Evolutionary conservation across 208 protist species (phyloP), one percentile per base, ranked within the genome.

Genomic region (Porcisia hertigi): DNA sequence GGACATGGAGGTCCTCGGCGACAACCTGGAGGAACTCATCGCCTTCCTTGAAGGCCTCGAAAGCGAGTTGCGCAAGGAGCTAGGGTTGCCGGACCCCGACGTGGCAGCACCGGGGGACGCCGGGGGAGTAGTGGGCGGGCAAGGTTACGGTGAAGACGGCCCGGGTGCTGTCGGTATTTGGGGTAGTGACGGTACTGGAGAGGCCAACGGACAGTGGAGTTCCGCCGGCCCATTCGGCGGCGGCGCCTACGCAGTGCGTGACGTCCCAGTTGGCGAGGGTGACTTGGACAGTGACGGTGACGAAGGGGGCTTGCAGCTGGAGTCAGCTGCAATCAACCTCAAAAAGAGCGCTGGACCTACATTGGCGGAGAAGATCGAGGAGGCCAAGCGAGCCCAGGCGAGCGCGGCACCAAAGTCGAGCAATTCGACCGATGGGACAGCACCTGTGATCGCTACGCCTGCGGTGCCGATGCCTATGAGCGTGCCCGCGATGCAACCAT

Each of bases 21-120:
- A 97, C 79, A 86, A 95, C 71, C 63, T 95, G 11, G 92, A 96
- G 55, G 89, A 97, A 76, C 82, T 97, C 43, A 84, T 93, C 39
- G 79, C 69, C 34, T 96, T 92, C 73, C 80, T 97, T 4, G 77
- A 90, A 54, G 57, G 73, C 20, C 49, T 97, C 34, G 94, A 97
- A 69, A 66, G 74, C 5, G 92, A 97, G 65, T 69, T 97, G 41
- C 81, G 88, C 18, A 36, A 62, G 49, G 91, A 94, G 67, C 63
- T 93, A 36, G 88, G 88, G n/a, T 62, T 86, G 45, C 79, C 60
- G 14, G 75, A 78, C 3, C 55, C 73, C 12, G 62, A 36, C 66
- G 77, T 81, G 41, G 69, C 82, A 4, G 82, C 79, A 69, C 59
- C 67, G 16, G 84, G 81, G 18, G 80, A 91, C n/a, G 82, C 84